Evolutionary conservation across 2,329 filamentous ascomycete species (phyloP).

Genomic region (Fusarium udum): DNA sequence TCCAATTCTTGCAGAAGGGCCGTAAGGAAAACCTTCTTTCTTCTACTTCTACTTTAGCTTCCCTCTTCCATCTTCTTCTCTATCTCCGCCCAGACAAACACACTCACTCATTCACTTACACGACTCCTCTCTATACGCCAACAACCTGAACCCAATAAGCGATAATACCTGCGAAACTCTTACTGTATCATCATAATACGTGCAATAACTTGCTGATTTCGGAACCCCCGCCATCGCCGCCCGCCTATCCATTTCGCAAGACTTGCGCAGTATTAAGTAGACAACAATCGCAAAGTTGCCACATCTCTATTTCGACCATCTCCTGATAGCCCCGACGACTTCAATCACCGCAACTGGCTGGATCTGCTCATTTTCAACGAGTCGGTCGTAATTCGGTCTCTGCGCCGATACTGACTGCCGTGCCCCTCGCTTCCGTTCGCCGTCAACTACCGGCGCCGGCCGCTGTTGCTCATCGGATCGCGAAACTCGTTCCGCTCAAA

Average conservation of each 20-base stretch:
- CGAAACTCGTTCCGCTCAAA: constrained; percentile 27
- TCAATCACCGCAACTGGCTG: background rate
- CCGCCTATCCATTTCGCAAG: constrained; percentile 15
- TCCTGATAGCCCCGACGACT: background rate
- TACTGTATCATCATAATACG: constrained; percentile 18
- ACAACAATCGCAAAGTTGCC: constrained; percentile 8
- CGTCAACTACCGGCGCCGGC: constrained; percentile 34
- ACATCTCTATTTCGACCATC: constrained; percentile 9
- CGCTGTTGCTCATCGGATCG: constrained; percentile 24
- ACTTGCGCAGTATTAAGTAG: constrained; percentile 7
- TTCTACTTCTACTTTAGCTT: constrained; percentile 10
- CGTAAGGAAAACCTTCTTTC: constrained; percentile 39
- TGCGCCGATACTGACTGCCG: constrained; percentile 29
- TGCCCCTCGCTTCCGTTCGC: constrained; percentile 25
- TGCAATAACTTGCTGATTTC: constrained; percentile 19
- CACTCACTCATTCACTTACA: background rate
- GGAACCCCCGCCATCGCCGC: constrained; percentile 27
- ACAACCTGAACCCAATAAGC: background rate
- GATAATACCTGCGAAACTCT: constrained; percentile 13
- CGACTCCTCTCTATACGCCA: background rate
- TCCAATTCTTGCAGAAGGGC: constrained; percentile 24
- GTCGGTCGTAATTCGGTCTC: constrained; percentile 25
- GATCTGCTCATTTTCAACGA: background rate
- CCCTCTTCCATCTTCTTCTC: constrained; percentile 24
- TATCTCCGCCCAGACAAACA: background rate